These are phyloP conservation scores for Vairimorpha ceranae DNA, from an alignment of 371 early-diverging fungal genomes.

Conservation along the genomic window DNA sequence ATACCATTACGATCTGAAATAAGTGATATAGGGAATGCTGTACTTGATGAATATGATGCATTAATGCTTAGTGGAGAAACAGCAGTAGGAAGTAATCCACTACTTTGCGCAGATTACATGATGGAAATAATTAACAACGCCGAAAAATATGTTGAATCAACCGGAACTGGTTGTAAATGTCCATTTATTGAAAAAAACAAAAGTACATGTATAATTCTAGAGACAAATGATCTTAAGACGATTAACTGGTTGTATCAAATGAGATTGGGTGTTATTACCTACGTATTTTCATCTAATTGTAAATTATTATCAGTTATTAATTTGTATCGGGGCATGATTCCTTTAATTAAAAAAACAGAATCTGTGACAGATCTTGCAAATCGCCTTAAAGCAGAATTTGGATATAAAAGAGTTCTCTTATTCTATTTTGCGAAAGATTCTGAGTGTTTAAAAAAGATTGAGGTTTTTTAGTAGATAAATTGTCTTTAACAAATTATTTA, in stretches of 20 bases:
- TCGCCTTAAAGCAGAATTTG: not conserved
- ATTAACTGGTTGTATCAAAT: not conserved
- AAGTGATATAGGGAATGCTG: constrained; percentile 92
- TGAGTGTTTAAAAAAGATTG: not conserved
- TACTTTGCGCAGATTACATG: constrained; percentile 61
- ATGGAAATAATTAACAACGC: constrained; percentile 40
- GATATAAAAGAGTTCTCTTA: not conserved
- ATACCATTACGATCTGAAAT: constrained; percentile 96
- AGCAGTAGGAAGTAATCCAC: constrained; percentile 77
- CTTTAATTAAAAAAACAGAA: not conserved
- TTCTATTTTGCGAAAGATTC: not conserved
- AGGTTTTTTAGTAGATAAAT: no score
- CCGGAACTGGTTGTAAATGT: not conserved
- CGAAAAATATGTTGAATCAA: not conserved
- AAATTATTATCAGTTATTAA: constrained; percentile 3
- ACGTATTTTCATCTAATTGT: not conserved
- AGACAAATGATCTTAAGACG: not conserved
- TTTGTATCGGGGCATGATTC: constrained; percentile 13
- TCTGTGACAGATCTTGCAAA: not conserved
- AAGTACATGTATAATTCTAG: constrained; percentile 8
- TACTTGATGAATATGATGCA: constrained; percentile 86
- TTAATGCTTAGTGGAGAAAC: constrained; percentile 98
- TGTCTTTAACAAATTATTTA: no score
- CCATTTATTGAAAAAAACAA: not conserved
- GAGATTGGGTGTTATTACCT: not conserved